These are phyloP conservation scores for Naegleria lovaniensis DNA, from an alignment of 208 protist species.

Conservation along the genomic window DNA sequence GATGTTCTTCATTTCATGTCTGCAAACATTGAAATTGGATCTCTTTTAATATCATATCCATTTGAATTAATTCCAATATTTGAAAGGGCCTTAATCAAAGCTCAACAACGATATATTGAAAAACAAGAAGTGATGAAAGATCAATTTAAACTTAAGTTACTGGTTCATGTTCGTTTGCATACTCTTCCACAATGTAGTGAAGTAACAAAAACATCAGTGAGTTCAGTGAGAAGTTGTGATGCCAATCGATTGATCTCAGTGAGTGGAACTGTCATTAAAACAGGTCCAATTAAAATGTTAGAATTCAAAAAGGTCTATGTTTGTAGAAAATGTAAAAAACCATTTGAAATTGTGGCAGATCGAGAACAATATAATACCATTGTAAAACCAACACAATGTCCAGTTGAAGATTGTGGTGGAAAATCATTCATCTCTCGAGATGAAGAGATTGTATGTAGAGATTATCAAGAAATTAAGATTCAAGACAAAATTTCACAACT, in stretches of 20 bases:
- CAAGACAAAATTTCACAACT: slow-evolving; percentile 61
- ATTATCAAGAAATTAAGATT: slow-evolving; percentile 66
- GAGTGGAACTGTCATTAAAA: slow-evolving; percentile 53
- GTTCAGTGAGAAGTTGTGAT: slow-evolving; percentile 44
- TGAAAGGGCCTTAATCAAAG: slow-evolving; percentile 34
- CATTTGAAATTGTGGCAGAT: slow-evolving; percentile 41
- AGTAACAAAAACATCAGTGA: slow-evolving; percentile 34
- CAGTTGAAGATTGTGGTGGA: background rate
- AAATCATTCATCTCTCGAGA: background rate
- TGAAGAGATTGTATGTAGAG: slow-evolving; percentile 34
- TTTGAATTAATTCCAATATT: slow-evolving; percentile 44
- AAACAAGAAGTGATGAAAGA: slow-evolving; percentile 12
- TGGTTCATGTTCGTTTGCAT: slow-evolving; percentile 38
- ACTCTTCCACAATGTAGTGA: slow-evolving; percentile 36
- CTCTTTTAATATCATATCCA: slow-evolving; percentile 42
- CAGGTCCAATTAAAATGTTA: slow-evolving; percentile 46
- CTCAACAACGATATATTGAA: slow-evolving; percentile 34
- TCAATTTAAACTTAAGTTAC: slow-evolving; percentile 27
- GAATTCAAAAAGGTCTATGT: slow-evolving; percentile 44
- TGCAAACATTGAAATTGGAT: slow-evolving; percentile 39
- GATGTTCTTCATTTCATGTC: slow-evolving; percentile 14
- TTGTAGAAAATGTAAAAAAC: slow-evolving; percentile 48
- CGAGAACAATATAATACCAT: slow-evolving; percentile 42
- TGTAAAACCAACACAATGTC: slow-evolving; percentile 32
- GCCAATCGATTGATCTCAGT: slow-evolving; percentile 40